Evolutionary conservation across 306 rosid species (phyloP).

Genomic region (Malus asiatica): DNA sequence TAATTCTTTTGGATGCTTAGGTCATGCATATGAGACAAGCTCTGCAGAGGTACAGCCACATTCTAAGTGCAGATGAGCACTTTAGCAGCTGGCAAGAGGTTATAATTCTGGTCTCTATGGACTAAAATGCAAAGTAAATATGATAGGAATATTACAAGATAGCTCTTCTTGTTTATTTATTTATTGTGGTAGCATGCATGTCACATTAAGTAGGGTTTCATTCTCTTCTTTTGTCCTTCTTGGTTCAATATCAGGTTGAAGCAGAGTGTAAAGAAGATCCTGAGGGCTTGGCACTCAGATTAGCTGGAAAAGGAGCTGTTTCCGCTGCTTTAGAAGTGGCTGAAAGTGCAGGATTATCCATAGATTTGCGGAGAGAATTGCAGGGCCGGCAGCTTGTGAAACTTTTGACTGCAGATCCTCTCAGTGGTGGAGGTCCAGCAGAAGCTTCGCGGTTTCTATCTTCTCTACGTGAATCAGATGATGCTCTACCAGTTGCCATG

Average conservation of each 20-base stretch:
- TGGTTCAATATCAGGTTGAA: constrained; percentile 61
- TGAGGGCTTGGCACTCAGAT: constrained; percentile 91
- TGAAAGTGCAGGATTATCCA: constrained; percentile 89
- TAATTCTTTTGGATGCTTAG: constrained; percentile 41
- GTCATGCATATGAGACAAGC: constrained; percentile 81
- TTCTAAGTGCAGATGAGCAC: constrained; percentile 78
- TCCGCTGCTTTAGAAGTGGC: constrained; percentile 98
- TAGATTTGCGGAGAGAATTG: constrained; percentile 88
- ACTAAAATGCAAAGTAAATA: constrained; percentile 5
- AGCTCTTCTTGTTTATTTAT: neutral
- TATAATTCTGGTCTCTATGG: constrained; percentile 11
- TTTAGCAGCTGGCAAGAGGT: constrained; percentile 98
- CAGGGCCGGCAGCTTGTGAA: constrained; percentile 98
- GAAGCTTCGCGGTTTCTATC: constrained; percentile 99
- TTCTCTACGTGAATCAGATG: constrained; percentile 82
- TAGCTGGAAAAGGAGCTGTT: constrained; percentile 97
- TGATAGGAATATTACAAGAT: constrained; percentile 1
- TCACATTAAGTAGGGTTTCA: neutral
- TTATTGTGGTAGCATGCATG: neutral
- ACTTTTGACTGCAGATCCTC: constrained; percentile 97
- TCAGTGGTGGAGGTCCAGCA: constrained; percentile 97
- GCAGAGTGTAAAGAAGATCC: constrained; percentile 97
- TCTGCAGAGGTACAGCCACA: constrained; percentile 84
- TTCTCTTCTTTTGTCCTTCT: neutral
- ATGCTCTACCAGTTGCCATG: constrained; percentile 98